Evolutionary conservation across 371 early-diverging fungal genomes (phyloP), one percentile per base, ranked within the genome.

Genomic region (Actinomortierella wolfii): DNA sequence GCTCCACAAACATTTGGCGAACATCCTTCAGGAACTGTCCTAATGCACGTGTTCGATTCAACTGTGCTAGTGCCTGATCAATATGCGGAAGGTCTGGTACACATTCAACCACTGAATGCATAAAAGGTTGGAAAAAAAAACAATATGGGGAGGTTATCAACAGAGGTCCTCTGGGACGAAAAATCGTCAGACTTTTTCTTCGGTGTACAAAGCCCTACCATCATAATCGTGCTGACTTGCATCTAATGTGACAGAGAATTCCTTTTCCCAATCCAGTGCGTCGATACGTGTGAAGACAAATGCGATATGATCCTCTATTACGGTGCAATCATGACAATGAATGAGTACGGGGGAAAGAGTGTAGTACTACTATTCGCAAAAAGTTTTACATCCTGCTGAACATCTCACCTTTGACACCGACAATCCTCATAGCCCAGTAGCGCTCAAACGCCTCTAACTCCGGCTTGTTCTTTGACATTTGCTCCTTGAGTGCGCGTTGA

Each of bases 241-340:
- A 46, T 73, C 67, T 6, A 73, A 39, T 8, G 67, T 73, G 25
- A 73, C 39, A 11, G 61, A 20, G 43, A 59, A 73, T 29, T 73
- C 73, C 26, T 52, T 46, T 0, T 73, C 63, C 73, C 73, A 73
- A 28, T 73, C 73, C 47, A 29, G 49, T 20, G 66, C 73, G 28
- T 52, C 65, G 47, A 73, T 62, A 63, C 67, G 57, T 26, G 73
- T 73, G 45, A 73, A 73, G 0, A 66, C 60, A 58, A 73, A 73
- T 25, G 62, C 73, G 49, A 73, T 73, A 14, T 66, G 73, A n/a
- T 73, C 73, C 73, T 62, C 73, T 73, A 54, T 41, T 18, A 45
- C 46, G n/a, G n/a, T n/a, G n/a, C n/a, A n/a, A n/a, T n/a, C n/a
- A n/a, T n/a, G n/a, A n/a, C n/a, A n/a, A n/a, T n/a, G n/a, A n/a